Percentiles rank a stretch among this genome's conserved stretches.
phyloP scores from a whole-genome alignment of 2,329 filamentous ascomycete genomes.

The Ophiostoma angusticollis region DNA sequence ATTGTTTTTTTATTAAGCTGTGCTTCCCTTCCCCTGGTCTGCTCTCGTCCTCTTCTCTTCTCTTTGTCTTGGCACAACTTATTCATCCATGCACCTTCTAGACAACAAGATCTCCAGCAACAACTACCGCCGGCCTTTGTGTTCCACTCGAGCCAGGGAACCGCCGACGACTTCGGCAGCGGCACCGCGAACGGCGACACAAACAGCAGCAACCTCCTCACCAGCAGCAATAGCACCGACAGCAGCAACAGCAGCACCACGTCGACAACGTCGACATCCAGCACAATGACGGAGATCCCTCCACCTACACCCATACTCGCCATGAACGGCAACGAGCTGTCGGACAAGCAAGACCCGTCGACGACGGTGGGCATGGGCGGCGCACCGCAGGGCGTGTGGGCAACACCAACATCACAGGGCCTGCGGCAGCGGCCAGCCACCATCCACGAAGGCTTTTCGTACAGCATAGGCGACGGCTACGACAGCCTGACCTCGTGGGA shows the following conservation, averaged over 20 bases:
- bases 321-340: constrained; percentile 40
- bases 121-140: constrained; percentile 31
- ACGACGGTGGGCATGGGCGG: constrained; percentile 27
- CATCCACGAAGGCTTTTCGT: constrained; percentile 49
- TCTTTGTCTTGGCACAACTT: not conserved
- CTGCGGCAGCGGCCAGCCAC: constrained; percentile 42
- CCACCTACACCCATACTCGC: constrained; percentile 27
- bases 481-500: constrained; percentile 44
- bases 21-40: constrained; percentile 16
- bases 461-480: constrained; percentile 42
- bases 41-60: not conserved
- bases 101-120: constrained; percentile 27
- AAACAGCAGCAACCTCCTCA: constrained; percentile 16
- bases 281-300: constrained; percentile 26
- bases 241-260: not conserved
- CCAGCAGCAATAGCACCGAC: constrained; percentile 10
- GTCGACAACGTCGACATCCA: constrained; percentile 10
- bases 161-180: too few species aligned
- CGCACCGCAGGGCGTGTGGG: constrained; percentile 36
- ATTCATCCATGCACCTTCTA: constrained; percentile 16
- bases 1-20: constrained; percentile 20
- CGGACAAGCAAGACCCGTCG: constrained; percentile 30
- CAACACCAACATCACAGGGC: constrained; percentile 39
- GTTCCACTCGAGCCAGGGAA: constrained; percentile 30
- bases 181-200: too few species aligned